Conservation (phyloP, 352 stramenopile genomes). For the Elongisporangium senticosum region DNA sequence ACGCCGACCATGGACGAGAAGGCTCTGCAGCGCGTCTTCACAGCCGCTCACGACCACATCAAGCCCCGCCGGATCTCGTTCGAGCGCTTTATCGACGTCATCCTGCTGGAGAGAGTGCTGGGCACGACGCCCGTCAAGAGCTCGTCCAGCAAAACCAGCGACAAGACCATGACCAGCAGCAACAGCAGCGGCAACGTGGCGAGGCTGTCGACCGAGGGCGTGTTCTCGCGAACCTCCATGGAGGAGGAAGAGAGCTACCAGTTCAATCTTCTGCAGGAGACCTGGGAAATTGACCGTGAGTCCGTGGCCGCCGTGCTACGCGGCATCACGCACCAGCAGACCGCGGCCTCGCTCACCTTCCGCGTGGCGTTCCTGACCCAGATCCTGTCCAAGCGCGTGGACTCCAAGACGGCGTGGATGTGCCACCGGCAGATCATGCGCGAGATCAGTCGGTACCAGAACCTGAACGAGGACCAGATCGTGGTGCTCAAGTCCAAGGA, state of each 20-base stretch:
- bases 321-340: conserved; percentile 53
- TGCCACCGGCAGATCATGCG: conserved; percentile 77
- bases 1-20: conserved; percentile 45
- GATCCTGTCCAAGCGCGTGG: conserved; percentile 51
- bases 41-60: conserved; percentile 47
- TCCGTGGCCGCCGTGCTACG: conserved; percentile 37
- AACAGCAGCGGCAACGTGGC: neutral
- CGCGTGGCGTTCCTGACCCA: conserved; percentile 63
- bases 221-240: conserved; percentile 1
- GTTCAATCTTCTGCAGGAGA: conserved; percentile 65
- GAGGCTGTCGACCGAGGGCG: neutral
- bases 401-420: conserved; percentile 76
- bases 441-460: conserved; percentile 61
- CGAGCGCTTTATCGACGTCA: conserved; percentile 47
- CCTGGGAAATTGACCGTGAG: conserved; percentile 56
- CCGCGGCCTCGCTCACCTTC: conserved; percentile 50
- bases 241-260: conserved; percentile 74
- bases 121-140: conserved; percentile 19
- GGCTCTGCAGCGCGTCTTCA: conserved; percentile 55
- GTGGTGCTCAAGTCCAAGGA: conserved; percentile 61
- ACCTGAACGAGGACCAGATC: conserved; percentile 64
- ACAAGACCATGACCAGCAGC: conserved; percentile 12
- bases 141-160: conserved; percentile 12
- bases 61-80: conserved; percentile 63
- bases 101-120: conserved; percentile 47